These are phyloP conservation scores for Petunia axillaris DNA, from an alignment of 257 asterid genomes.

Conservation along the genomic window DNA sequence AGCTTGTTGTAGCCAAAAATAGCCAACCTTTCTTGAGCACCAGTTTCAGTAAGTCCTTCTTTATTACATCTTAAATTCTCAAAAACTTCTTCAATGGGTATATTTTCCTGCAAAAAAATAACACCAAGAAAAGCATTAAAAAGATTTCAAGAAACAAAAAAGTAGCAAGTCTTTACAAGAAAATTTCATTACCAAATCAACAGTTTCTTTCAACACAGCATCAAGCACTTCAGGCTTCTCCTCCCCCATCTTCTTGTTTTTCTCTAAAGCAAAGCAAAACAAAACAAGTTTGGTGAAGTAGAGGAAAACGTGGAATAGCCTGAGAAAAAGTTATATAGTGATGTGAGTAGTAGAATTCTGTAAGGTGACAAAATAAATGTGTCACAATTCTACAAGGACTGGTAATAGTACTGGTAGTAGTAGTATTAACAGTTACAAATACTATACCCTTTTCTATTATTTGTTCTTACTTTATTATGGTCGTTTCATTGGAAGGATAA, in stretches of 20 bases:
- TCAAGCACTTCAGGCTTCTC: constrained; percentile 94
- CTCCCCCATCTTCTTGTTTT: constrained; percentile 46
- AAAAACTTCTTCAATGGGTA: constrained; percentile 92
- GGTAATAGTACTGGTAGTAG: neutral
- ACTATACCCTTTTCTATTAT: neutral
- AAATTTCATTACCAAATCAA: constrained; percentile 92
- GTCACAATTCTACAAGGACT: neutral
- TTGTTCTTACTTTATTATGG: no score
- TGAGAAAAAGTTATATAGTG: neutral
- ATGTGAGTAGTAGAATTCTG: neutral
- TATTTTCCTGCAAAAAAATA: constrained; percentile 69
- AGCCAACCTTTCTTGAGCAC: constrained; percentile 88
- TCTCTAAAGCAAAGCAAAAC: neutral
- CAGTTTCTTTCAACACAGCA: constrained; percentile 95
- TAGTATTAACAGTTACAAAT: neutral
- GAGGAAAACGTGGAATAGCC: neutral
- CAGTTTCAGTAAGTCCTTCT: constrained; percentile 77
- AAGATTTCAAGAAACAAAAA: constrained; percentile 21
- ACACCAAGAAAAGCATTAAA: constrained; percentile 26
- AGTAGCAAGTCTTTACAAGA: neutral
- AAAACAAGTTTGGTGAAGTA: neutral
- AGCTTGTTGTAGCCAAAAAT: constrained; percentile 96
- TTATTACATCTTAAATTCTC: constrained; percentile 92
- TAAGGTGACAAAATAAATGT: neutral
- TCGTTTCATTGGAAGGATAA: no score